phyloP scores from a whole-genome alignment of 768 basidiomycete species.

The Ramaria rubella region DNA sequence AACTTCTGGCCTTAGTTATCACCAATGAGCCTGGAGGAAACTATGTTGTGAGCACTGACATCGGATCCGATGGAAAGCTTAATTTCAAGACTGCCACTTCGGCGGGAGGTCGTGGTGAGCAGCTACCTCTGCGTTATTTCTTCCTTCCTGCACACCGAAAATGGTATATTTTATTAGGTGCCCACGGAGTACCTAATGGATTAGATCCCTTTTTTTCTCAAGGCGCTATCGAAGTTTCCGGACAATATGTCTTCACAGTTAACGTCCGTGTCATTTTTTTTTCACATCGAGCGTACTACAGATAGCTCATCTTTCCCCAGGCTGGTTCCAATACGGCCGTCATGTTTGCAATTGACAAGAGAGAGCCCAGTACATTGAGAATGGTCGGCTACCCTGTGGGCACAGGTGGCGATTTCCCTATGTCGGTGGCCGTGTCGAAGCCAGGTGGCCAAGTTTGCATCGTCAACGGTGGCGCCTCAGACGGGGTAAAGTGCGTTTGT shows the following conservation, averaged over 20 bases:
- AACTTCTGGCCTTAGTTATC: too few species aligned
- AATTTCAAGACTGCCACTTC: conserved; percentile 6
- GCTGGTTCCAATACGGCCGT: conserved; percentile 41
- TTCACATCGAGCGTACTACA: too few species aligned
- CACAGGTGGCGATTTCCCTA: conserved; percentile 46
- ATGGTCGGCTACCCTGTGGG: conserved; percentile 40
- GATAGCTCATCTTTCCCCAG: conserved; percentile 26
- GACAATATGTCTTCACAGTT: conserved; percentile 32
- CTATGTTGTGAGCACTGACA: conserved; percentile 36
- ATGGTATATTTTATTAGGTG: too few species aligned
- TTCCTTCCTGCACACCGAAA: conserved; percentile 22
- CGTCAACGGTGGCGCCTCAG: conserved; percentile 31
- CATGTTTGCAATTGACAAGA: conserved; percentile 35
- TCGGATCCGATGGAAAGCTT: conserved; percentile 34
- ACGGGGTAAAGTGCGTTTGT: conserved; percentile 30
- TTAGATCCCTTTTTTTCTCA: conserved; percentile 39
- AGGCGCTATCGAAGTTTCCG: conserved; percentile 34
- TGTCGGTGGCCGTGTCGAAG: conserved; percentile 34
- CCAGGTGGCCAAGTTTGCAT: conserved; percentile 28
- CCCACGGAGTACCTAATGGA: conserved; percentile 29
- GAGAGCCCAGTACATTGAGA: conserved; percentile 34
- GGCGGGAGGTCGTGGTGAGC: conserved; percentile 5
- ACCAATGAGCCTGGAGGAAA: conserved; percentile 44
- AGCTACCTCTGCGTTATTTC: conserved; percentile 20
- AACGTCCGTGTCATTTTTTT: conserved; percentile 30